Percentiles rank a stretch among this genome's conserved stretches.
Evolutionary conservation across 352 stramenopile genomes (phyloP).

Genomic region (Globisporangium emineosum): DNA sequence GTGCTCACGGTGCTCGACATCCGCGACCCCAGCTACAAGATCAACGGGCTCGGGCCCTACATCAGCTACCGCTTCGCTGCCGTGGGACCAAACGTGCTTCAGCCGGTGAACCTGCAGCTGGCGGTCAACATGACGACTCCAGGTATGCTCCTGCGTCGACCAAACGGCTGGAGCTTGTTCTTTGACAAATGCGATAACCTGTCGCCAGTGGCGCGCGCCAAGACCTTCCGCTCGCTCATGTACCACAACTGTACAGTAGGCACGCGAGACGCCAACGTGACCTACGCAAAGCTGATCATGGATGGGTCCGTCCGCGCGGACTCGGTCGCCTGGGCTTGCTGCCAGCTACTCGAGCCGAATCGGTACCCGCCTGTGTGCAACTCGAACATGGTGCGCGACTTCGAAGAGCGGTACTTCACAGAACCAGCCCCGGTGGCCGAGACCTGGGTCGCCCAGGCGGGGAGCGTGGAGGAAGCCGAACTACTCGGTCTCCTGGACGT

Average conservation of each 20-base stretch:
- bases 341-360: conserved; percentile 38
- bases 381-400: conserved; percentile 38
- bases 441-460: conserved; percentile 13
- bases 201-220: conserved; percentile 1
- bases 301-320: conserved; percentile 36
- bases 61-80: conserved; percentile 38
- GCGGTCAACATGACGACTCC: conserved; percentile 8
- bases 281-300: conserved; percentile 30
- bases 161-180: conserved; percentile 42
- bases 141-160: conserved; percentile 13
- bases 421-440: conserved; percentile 1
- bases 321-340: conserved; percentile 43
- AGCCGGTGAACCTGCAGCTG: not conserved
- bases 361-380: conserved; percentile 46
- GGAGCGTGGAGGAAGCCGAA: conserved; percentile 33
- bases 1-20: conserved; percentile 34
- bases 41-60: conserved; percentile 38
- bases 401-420: conserved; percentile 31
- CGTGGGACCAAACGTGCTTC: conserved; percentile 19
- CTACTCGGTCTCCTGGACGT: conserved; percentile 41
- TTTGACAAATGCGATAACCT: conserved; percentile 37
- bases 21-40: conserved; percentile 58
- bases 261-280: conserved; percentile 7
- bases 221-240: conserved; percentile 16
- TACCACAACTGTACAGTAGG: conserved; percentile 41